Conservation (phyloP, 2,329 filamentous ascomycete species). For the Aspergillus melleus region DNA sequence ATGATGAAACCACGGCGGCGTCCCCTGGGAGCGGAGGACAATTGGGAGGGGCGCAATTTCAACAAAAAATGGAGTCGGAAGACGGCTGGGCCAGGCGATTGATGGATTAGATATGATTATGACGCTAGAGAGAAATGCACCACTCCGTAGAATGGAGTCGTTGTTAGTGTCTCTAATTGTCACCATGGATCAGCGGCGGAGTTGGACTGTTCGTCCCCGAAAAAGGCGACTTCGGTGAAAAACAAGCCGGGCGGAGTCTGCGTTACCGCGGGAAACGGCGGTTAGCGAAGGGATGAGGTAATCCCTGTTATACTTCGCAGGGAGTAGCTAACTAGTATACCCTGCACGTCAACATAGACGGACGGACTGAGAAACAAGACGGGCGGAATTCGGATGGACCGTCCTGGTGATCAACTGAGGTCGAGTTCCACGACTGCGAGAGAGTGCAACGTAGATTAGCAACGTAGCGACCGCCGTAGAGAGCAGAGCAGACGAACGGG, state of each 20-base stretch:
- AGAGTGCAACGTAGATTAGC: too few relatives aligned
- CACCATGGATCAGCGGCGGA: not conserved
- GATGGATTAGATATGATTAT: not conserved
- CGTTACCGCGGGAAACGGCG: constrained; percentile 19
- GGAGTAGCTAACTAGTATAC: too few relatives aligned
- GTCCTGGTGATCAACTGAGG: too few relatives aligned
- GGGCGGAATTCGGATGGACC: too few relatives aligned
- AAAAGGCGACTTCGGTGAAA: constrained; percentile 13
- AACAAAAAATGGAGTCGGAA: constrained; percentile 13
- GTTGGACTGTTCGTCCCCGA: not conserved
- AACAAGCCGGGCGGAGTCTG: constrained; percentile 9
- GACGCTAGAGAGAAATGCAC: not conserved
- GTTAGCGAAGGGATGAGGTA: constrained; percentile 5
- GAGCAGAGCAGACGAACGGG: not conserved
- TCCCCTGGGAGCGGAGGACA: not conserved
- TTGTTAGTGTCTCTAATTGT: not conserved
- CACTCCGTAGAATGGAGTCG: constrained; percentile 1
- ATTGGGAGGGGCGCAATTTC: constrained; percentile 15
- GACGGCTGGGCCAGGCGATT: not conserved
- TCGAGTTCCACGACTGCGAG: too few relatives aligned
- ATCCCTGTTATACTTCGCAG: not conserved
- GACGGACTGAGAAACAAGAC: too few relatives aligned
- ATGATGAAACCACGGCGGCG: constrained; percentile 3
- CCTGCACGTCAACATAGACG: too few relatives aligned
- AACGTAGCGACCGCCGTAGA: not conserved